Evolutionary conservation across 129 eudicot species (phyloP), one percentile per base, ranked within the genome.

Genomic region (Flaveria robusta): DNA sequence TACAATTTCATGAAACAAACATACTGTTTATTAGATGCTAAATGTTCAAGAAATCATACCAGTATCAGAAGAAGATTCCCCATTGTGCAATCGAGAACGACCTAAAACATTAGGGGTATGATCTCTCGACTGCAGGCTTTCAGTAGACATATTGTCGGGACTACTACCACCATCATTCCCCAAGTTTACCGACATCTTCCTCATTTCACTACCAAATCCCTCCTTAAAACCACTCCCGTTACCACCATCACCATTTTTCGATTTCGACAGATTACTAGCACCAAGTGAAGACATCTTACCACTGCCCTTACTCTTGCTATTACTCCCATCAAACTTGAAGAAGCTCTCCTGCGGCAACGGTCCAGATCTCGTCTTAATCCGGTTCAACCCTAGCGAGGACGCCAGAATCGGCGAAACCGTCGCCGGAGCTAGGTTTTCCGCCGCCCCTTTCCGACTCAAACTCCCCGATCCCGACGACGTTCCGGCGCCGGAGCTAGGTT

Each of bases 331-430:
- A 67, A 86, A 91, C 34, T 87, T 90, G 9, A 91, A 91, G 60
- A 95, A 95, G n/a, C 97, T 95, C 89, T 95, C 99, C 76, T 95
- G 99, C 0, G 99, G 96, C 86, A 95, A 66, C 22, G 99, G 99
- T 54, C 99, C 99, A 2, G 99, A 95, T 83, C 99, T 83, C 71
- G 99, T 95, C 81, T 95, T 95, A 12, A 95, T 95, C 89, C 91
- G 85, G 75, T 95, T 95, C 65, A 95, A 76, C 18, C 99, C 99
- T 29, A 95, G 74, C 0, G 99, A 95, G 5, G 99, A 91, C 2
- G 99, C 97, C 22, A 91, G 45, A 41, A 95, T 81, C 20, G 99
- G 97, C 4, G 99, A 91, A 54, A 89, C 88, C 27, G 94, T 76
- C 45, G 84, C 77, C 62, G 82, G 62, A 26, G 78, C 81, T 55